A percentile compares a stretch with the other conserved stretches of the same genome.
Evolutionary conservation across 805 yeast species (phyloP).

Genomic region (Schizosaccharomyces lindneri): DNA sequence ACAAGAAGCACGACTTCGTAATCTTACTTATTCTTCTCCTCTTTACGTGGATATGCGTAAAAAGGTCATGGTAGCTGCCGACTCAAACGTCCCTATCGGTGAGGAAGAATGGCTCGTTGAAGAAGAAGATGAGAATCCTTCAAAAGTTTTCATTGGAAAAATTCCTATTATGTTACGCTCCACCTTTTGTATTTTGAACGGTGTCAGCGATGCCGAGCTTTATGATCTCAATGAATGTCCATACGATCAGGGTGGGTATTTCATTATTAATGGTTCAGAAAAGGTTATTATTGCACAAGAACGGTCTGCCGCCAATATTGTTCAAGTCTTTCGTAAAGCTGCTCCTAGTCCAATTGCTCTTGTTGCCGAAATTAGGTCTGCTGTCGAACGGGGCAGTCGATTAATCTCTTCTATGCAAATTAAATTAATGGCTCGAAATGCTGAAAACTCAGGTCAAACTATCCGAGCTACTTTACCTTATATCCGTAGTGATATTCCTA

Average conservation of each 20-base stretch:
- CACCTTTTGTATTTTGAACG: slow-evolving; percentile 79
- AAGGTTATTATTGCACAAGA: slow-evolving; percentile 97
- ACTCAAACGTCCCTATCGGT: slow-evolving; percentile 15
- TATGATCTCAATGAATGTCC: slow-evolving; percentile 96
- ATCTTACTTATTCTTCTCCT: slow-evolving; percentile 87
- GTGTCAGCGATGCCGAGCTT: slow-evolving; percentile 72
- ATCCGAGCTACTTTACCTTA: slow-evolving; percentile 91
- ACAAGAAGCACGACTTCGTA: slow-evolving; percentile 91
- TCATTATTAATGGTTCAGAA: slow-evolving; percentile 93
- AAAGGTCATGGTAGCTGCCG: slow-evolving; percentile 43
- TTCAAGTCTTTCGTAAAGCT: slow-evolving; percentile 91
- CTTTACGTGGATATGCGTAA: slow-evolving; percentile 88
- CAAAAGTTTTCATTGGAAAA: slow-evolving; percentile 77
- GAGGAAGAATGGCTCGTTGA: slow-evolving; percentile 37
- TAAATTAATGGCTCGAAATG: slow-evolving; percentile 64
- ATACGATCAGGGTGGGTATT: slow-evolving; percentile 98
- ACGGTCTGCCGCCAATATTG: slow-evolving; percentile 93
- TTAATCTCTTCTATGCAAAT: slow-evolving; percentile 84
- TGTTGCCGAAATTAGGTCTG: slow-evolving; percentile 88
- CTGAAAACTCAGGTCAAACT: slow-evolving; percentile 23
- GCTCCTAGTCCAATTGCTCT: slow-evolving; percentile 93
- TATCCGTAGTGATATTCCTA: slow-evolving; percentile 88
- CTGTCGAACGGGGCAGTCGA: slow-evolving; percentile 90
- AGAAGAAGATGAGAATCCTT: slow-evolving; percentile 33
- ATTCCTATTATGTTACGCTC: slow-evolving; percentile 96